These are phyloP conservation scores for Cutaneotrichosporon sp. DNA, from an alignment of 1,284 basidiomycete species.

Conservation along the genomic window DNA sequence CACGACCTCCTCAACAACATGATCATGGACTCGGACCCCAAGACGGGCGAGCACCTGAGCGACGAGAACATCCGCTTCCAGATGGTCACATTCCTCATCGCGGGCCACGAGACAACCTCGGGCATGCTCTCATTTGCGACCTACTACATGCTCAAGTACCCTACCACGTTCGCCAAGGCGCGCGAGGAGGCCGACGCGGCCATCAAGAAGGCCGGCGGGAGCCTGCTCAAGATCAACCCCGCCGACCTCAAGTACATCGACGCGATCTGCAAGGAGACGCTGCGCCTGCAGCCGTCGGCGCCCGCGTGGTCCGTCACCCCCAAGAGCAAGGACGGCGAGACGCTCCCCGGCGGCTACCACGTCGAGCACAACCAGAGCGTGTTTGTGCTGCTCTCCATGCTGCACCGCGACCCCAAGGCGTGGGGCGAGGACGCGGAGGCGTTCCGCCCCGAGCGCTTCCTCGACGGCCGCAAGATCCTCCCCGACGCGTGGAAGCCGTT, in stretches of 20 bases:
- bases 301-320: slow-evolving; percentile 28
- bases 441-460: slow-evolving; percentile 56
- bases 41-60: slow-evolving; percentile 57
- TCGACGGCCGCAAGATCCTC: slow-evolving; percentile 55
- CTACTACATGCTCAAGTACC: slow-evolving; percentile 59
- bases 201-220: slow-evolving; percentile 25
- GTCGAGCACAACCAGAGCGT: slow-evolving; percentile 52
- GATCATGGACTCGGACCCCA: slow-evolving; percentile 58
- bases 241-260: slow-evolving; percentile 59
- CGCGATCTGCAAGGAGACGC: slow-evolving; percentile 59
- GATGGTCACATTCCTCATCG: slow-evolving; percentile 62
- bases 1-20: slow-evolving; percentile 58
- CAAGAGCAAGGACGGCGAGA: slow-evolving; percentile 15
- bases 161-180: slow-evolving; percentile 57
- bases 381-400: slow-evolving; percentile 45
- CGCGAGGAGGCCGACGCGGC: slow-evolving; percentile 62
- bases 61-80: slow-evolving; percentile 59
- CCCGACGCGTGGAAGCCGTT: slow-evolving; percentile 50
- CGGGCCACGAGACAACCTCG: slow-evolving; percentile 61
- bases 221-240: slow-evolving; percentile 21
- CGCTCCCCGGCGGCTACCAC: slow-evolving; percentile 44
- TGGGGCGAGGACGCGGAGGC: slow-evolving; percentile 59
- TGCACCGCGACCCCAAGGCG: slow-evolving; percentile 57
- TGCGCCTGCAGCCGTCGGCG: slow-evolving; percentile 58
- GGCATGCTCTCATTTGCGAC: slow-evolving; percentile 35